phyloP scores from a whole-genome alignment of 768 basidiomycete genomes.

The Boletales sp. region DNA sequence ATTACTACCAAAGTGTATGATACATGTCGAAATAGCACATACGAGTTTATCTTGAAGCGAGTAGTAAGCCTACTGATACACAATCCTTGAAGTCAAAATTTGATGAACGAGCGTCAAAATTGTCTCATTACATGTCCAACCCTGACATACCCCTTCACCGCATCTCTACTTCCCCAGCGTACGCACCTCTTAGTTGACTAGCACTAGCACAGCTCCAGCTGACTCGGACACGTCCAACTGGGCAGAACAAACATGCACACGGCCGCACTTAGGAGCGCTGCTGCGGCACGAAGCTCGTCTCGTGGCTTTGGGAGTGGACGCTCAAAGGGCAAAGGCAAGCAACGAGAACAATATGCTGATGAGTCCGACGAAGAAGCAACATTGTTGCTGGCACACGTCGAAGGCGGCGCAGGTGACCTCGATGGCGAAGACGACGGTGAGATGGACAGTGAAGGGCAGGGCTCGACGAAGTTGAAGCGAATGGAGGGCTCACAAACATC shows the following conservation, averaged over 20 bases:
- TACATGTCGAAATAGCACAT: no score
- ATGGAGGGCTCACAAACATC: constrained; percentile 20
- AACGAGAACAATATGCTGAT: constrained; percentile 56
- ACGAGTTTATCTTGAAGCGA: no score
- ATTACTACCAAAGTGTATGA: no score
- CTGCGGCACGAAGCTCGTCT: constrained; percentile 24
- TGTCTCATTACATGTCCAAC: constrained; percentile 24
- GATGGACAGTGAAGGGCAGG: constrained; percentile 31
- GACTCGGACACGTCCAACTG: constrained; percentile 17
- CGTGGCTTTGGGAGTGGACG: constrained; percentile 14
- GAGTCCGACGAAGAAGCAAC: constrained; percentile 62
- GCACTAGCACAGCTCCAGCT: constrained; percentile 17
- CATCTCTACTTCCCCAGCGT: constrained; percentile 45
- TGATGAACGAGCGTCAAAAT: no score
- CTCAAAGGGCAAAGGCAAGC: constrained; percentile 37
- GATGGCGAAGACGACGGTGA: constrained; percentile 38
- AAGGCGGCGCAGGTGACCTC: constrained; percentile 30
- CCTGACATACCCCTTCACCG: constrained; percentile 71
- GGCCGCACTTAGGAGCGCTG: constrained; percentile 31
- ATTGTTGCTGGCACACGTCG: constrained; percentile 38
- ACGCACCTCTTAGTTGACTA: constrained; percentile 39
- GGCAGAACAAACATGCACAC: constrained; percentile 25
- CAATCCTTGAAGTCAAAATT: no score
- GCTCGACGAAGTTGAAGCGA: constrained; percentile 24
- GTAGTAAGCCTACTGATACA: background rate